Base-by-base conservation (phyloP, 257 asterid species). In the Gentiana straminea region DNA sequence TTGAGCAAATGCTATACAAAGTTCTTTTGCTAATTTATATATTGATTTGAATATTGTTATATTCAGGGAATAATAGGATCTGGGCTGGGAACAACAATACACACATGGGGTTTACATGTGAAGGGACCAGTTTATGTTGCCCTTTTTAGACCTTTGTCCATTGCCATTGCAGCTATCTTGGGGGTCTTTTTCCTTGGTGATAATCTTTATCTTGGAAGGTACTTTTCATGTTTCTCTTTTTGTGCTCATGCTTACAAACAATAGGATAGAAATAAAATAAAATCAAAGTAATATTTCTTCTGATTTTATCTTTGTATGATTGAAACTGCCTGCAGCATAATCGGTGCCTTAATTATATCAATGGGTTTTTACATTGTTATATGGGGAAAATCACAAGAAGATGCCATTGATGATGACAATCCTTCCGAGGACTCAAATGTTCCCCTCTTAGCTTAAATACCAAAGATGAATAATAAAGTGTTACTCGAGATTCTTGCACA, bases 101-200 rank as follows among this genome's bases (percentile, higher is more conserved):
- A 56, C 39, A 64, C 67, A 1, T 64, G 71, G 75, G 62, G 64
- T 37, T 55, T 70, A 55, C 63, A 60, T 15, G 58, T 50, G 68
- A 70, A 64, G 56, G 71, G 71, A 51, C 71, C 68, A 5, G 49
- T 70, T 43, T 70, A 43, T 35, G 71, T 70, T 15, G 75, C 71
- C 37, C 53, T 64, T 63, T 70, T 64, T 49, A 70, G 52, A 66
- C 71, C 75, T 8, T 12, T 64, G 60, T 59, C 67, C 13, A 65
- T 64, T 46, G 59, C 54, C n/a, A 60, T 70, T 7, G 64, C 75
- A 50, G 71, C 66, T 33, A 46, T 70, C 15, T 9, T 55, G 67
- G 75, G 67, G 51, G 55, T 64, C 64, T n/a, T 64, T 7, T 60
- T 70, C 39, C 76, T 70, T 7, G 65, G 68, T 1, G 68, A 62